Base-by-base conservation (phyloP, 2,329 filamentous ascomycete species). In the Eurotiales sp. region DNA sequence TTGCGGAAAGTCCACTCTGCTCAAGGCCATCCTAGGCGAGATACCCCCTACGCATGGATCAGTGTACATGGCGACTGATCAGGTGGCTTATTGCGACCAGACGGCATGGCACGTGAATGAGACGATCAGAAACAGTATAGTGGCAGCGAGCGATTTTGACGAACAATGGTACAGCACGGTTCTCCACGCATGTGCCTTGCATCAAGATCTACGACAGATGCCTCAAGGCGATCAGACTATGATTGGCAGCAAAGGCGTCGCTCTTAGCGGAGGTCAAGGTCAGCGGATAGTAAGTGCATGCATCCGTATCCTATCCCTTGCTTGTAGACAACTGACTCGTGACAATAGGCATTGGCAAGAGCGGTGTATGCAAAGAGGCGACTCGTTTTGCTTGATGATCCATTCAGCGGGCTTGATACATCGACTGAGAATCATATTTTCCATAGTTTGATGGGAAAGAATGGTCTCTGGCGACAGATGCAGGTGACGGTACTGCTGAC, bases 241-340 rank as follows among this genome's bases (percentile, higher is more conserved):
- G 25, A 73, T 78, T 51, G 77, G 77, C 14, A 78, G 73, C 58
- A 75, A 76, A 56, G 77, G 77, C 29, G 70, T 77, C 50, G 69
- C 73, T 21, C 67, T 80, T 29, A 79, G 77, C 59, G 77, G 77
- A 25, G 77, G 77, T 4, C 77, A 80, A 55, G 77, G 72, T 54
- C 76, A 79, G 54, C 71, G 77, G 45, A 72, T 79, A 56, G 74
- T 69, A 57, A 48, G 66, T 64, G 19, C n/a, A 36, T 17, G 30
- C 23, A 27, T 27, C 15, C n/a, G n/a, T 17, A n/a, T 14, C 21
- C 11, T 25, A 39, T 32, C n/a, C n/a, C n/a, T n/a, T n/a, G n/a
- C n/a, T n/a, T n/a, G n/a, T n/a, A n/a, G 12, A 27, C 7, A 11
- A 21, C 50, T 48, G 7, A 52, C 34, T 21, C 46, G 7, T 30